A percentile compares a stretch with the other conserved stretches of the same genome.
Evolutionary conservation across 768 basidiomycete genomes (phyloP).

Genomic region (Porpolomopsis calyptriformis): DNA sequence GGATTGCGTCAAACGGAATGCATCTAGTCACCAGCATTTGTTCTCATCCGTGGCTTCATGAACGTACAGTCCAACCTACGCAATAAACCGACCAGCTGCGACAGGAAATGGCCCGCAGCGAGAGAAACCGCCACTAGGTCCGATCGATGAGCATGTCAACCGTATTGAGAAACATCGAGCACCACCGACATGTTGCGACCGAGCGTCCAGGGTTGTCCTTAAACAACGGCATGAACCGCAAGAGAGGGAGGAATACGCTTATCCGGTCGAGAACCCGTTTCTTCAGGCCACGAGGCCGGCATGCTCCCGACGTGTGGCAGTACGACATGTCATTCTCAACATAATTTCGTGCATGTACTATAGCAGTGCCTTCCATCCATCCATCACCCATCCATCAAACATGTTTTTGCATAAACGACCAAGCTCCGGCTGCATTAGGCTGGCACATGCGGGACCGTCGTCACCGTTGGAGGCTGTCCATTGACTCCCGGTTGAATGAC

Average conservation of each 20-base stretch:
- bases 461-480: conserved; percentile 50
- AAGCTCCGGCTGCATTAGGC: no score
- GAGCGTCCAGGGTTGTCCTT: conserved; percentile 38
- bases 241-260: conserved; percentile 4
- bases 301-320: conserved; percentile 4
- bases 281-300: conserved; percentile 5
- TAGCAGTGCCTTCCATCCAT: not conserved
- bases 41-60: not conserved
- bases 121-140: conserved; percentile 43
- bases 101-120: conserved; percentile 38
- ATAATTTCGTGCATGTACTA: conserved; percentile 5
- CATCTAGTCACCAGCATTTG: conserved; percentile 31
- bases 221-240: conserved; percentile 35
- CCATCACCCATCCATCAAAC: no score
- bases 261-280: not conserved
- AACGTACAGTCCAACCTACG: conserved; percentile 22
- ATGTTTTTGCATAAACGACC: no score
- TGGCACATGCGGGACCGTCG: conserved; percentile 52
- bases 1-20: conserved; percentile 62
- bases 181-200: conserved; percentile 27
- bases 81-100: conserved; percentile 37
- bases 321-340: not conserved
- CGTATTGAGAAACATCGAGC: not conserved
- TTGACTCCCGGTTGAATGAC: conserved; percentile 58
- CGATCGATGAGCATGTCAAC: conserved; percentile 1